Base-by-base conservation (phyloP, 164 flowering plant species). In the Aristolochia californica region DNA sequence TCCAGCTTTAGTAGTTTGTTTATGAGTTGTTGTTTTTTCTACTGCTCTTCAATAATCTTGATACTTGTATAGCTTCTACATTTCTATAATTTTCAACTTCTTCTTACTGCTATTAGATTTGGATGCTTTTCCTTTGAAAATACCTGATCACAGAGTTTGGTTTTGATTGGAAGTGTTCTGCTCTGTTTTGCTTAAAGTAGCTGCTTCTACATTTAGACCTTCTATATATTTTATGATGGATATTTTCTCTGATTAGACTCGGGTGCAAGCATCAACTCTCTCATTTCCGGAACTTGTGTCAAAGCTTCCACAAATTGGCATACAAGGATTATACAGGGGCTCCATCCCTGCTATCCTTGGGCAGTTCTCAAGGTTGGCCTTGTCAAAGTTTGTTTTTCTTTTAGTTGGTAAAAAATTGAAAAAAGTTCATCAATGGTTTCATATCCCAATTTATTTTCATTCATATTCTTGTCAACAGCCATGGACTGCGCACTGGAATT, bases 401-500 rank as follows among this genome's bases (percentile, higher is more conserved):
- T 62, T 53, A 21, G 14, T 14, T 22, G 17, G 13, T 30, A 48
- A 44, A 1, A 34, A 34, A 34, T 34, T 5, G 7, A 34, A 34
- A 0, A 34, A 34, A 34, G 54, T 23, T 22, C 14, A 50, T 20
- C 20, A 18, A 23, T 10, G 13, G 51, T 38, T 57, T 45, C 14
- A 25, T 27, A 15, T 50, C 21, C 20, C 21, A 58, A 16, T 44
- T 4, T 45, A 44, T 1, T 66, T 25, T 51, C 58, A 2, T 54
- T 43, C 43, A 62, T 71, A 14, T 26, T 57, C 51, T 61, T 68
- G 48, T 64, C 56, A 18, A 64, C 21, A 94, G 99, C 72, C 99
- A 94, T 79, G 99, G 97, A 27, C 67, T 94, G 78, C 78, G 99
- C 54, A 94, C 99, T 74, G 99, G 99, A 74, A 85, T 94, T 54